These are phyloP conservation scores for Mollisia scopiformis DNA, from an alignment of 2,329 filamentous ascomycete species.

Conservation along the genomic window DNA sequence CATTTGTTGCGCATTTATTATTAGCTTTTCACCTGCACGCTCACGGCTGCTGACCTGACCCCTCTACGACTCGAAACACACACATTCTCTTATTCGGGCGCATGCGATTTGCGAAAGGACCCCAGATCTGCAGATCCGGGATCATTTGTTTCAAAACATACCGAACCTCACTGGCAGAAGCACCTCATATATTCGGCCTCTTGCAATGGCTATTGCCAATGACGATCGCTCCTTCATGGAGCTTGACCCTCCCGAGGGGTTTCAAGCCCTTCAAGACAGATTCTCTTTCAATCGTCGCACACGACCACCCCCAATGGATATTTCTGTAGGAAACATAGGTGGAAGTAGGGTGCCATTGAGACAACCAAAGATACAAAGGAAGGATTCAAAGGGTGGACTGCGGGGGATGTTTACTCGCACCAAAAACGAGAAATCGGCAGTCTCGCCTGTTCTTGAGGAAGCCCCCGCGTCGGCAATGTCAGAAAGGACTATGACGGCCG, in stretches of 20 bases:
- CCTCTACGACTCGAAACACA: neutral
- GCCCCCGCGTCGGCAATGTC: slow-evolving; percentile 16
- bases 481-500: slow-evolving; percentile 17
- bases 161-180: neutral
- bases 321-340: slow-evolving; percentile 14
- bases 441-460: slow-evolving; percentile 26
- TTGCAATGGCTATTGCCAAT: neutral
- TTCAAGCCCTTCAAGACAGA: slow-evolving; percentile 18
- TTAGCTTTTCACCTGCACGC: neutral
- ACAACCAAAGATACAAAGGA: slow-evolving; percentile 26
- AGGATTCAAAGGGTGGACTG: slow-evolving; percentile 33
- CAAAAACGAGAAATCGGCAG: slow-evolving; percentile 26
- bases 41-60: neutral
- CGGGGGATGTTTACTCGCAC: slow-evolving; percentile 35
- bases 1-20: neutral
- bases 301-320: slow-evolving; percentile 30
- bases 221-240: slow-evolving; percentile 5
- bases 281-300: slow-evolving; percentile 25
- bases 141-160: neutral
- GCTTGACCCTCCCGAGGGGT: slow-evolving; percentile 13
- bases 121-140: neutral
- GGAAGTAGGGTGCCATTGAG: slow-evolving; percentile 24
- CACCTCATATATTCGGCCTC: neutral
- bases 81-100: slow-evolving; percentile 4
- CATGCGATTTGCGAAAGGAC: slow-evolving; percentile 1